Evolutionary conservation across 129 eudicot genomes (phyloP).

Genomic region (Arctium lappa): DNA sequence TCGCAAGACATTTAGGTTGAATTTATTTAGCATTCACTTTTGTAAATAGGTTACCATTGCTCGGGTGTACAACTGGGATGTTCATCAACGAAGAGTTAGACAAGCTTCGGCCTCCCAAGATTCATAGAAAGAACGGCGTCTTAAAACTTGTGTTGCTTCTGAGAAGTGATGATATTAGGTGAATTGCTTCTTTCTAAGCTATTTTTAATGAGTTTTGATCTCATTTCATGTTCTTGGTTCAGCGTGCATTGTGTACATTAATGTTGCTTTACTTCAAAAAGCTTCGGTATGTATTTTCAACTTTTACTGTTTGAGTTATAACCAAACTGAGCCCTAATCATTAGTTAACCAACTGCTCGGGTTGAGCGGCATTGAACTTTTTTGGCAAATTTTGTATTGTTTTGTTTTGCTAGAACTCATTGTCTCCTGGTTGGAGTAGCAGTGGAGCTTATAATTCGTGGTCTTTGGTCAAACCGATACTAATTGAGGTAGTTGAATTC

Average conservation of each 20-base stretch:
- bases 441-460: neutral
- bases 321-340: neutral
- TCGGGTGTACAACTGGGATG: slow-evolving; percentile 98
- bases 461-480: neutral
- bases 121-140: slow-evolving; percentile 17
- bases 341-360: neutral
- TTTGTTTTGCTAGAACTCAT: neutral
- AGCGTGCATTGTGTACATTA: neutral
- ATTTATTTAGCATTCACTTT: neutral
- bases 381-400: neutral
- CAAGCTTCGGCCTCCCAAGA: slow-evolving; percentile 55
- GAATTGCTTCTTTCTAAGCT: neutral
- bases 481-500: neutral
- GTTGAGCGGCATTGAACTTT: neutral
- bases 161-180: neutral
- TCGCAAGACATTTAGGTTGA: neutral
- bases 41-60: slow-evolving; percentile 84
- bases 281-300: neutral
- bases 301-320: neutral
- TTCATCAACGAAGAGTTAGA: slow-evolving; percentile 77
- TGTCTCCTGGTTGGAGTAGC: neutral
- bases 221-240: neutral
- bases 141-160: neutral
- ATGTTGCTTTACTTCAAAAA: neutral
- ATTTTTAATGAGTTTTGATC: neutral